These are phyloP conservation scores for Elymus sibiricus DNA, from an alignment of 176 grass and related monocot species.

Conservation along the genomic window DNA sequence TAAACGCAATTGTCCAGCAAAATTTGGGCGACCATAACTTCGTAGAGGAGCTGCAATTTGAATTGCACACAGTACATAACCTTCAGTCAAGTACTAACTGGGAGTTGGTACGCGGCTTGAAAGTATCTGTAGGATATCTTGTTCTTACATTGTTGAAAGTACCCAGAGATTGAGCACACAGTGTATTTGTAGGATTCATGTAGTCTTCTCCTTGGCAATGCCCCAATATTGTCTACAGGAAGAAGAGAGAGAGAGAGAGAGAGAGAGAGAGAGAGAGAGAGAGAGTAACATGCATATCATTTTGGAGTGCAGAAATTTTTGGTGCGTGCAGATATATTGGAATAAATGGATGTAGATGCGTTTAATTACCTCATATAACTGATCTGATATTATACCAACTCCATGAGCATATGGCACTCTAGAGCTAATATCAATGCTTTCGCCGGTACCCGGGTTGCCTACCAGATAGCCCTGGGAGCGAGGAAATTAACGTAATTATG, in stretches of 20 bases:
- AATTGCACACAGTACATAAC: neutral
- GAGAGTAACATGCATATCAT: neutral
- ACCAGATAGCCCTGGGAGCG: constrained; percentile 34
- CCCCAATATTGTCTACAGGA: constrained; percentile 2
- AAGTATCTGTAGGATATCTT: neutral
- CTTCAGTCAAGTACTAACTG: neutral
- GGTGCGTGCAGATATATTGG: too few species aligned
- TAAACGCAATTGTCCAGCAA: constrained; percentile 28
- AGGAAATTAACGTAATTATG: neutral
- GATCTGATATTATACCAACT: constrained; percentile 48
- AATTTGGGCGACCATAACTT: neutral
- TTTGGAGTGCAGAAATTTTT: neutral
- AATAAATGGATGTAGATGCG: neutral
- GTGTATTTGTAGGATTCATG: constrained; percentile 5
- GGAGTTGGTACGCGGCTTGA: neutral
- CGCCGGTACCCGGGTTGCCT: constrained; percentile 39
- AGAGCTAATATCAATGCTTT: constrained; percentile 10
- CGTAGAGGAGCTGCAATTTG: constrained; percentile 12
- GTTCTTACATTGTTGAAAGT: constrained; percentile 33
- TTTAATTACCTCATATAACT: constrained; percentile 45
- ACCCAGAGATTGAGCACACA: constrained; percentile 31
- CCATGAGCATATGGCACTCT: constrained; percentile 51
- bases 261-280: neutral
- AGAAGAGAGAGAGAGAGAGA: neutral
- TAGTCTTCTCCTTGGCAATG: constrained; percentile 46